Base-by-base conservation (phyloP, 2,329 filamentous ascomycete genomes). In the Leptodontidium sp. region DNA sequence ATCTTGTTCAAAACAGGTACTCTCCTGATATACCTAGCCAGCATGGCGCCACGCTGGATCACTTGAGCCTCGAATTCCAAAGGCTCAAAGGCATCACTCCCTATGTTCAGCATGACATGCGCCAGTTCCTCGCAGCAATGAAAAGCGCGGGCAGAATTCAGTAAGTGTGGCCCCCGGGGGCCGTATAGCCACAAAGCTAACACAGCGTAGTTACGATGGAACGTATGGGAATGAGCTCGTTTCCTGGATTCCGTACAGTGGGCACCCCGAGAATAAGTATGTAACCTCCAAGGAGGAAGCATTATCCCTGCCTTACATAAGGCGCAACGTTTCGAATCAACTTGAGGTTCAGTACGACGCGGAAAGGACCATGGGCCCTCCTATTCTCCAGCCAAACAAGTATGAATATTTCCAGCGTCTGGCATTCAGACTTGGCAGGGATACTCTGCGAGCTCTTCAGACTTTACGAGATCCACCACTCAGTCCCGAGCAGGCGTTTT, bases 211-310 rank as follows among this genome's bases (percentile, higher is more conserved):
- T 55, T 53, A 47, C 43, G 53, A 64, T 21, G 38, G 26, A 4
- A 12, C 2, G 1, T 15, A 29, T 38, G 47, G 57, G 38, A 32
- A 45, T 6, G 29, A 55, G 24, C 24, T 29, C 8, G 61, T 75
- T 15, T 71, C 72, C 12, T 68, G 68, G 47, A 71, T 77, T 32
- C 72, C 75, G 17, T 61, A 70, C 2, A 70, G n/a, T 49, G 74
- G 75, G 4, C 75, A 76, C 53, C 75, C 75, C 24, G 75, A 77
- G 47, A 76, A 75, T 43, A 75, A 73, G 55, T 76, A 74, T 61
- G 68, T 75, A 2, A 32, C 65, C 0, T 70, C 68, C 8, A 52
- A 53, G 55, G 57, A 66, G 0, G 53, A 40, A 35, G 65, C 65
- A n/a, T 1, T 11, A 8, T 35, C 2, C 1, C 69, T 68, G 4